Percentiles rank a stretch among this genome's conserved stretches.
phyloP scores from a whole-genome alignment of 148 eudicot genomes.

The Euryodendron excelsum region DNA sequence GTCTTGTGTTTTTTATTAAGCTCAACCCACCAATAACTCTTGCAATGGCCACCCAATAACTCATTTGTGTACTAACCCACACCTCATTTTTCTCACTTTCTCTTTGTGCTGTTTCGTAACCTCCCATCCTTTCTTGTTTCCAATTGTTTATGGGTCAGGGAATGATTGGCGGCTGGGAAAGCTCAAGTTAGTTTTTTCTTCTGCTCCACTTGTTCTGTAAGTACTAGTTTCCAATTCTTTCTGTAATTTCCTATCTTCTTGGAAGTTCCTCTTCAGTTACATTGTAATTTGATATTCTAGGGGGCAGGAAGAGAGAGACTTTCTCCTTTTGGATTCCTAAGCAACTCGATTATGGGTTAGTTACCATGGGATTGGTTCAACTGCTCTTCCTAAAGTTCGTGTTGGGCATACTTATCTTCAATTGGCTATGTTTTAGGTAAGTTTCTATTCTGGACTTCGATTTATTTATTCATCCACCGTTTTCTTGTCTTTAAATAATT shows the following conservation, averaged over 20 bases:
- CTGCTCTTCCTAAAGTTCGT: slow-evolving; percentile 19
- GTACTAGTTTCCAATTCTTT: too few species aligned
- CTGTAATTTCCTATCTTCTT: too few species aligned
- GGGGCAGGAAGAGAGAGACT: background rate
- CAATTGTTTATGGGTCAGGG: background rate
- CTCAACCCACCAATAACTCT: background rate
- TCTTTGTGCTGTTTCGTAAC: too few species aligned
- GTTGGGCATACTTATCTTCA: slow-evolving; percentile 11
- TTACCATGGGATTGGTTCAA: slow-evolving; percentile 20
- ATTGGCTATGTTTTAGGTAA: slow-evolving; percentile 18
- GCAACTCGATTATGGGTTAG: slow-evolving; percentile 10
- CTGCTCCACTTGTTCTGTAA: background rate
- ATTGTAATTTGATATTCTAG: too few species aligned
- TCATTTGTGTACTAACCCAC: too few species aligned
- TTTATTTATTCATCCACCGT: background rate
- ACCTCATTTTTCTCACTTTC: too few species aligned
- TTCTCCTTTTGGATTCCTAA: background rate
- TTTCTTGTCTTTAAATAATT: background rate
- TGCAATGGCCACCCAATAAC: background rate
- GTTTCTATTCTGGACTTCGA: background rate
- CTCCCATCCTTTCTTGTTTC: too few species aligned
- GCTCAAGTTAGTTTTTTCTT: background rate
- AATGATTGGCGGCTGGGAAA: background rate
- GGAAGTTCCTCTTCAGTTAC: too few species aligned
- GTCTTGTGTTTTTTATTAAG: background rate